Evolutionary conservation across 2,329 filamentous ascomycete genomes (phyloP).

Genomic region (Microdochium paspali): DNA sequence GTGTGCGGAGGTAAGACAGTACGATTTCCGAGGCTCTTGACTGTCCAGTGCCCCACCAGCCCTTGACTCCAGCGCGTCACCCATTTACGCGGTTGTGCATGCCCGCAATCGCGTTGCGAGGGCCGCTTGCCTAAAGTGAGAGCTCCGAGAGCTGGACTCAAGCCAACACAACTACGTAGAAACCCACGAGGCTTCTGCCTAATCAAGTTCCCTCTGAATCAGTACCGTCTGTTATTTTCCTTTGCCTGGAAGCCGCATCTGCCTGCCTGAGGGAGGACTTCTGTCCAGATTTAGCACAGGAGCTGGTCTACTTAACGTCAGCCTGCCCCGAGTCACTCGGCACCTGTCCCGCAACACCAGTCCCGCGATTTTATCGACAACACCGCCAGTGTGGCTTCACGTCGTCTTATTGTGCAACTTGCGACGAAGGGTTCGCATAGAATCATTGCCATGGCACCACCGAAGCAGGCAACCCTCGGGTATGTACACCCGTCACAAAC

Average conservation of each 20-base stretch:
- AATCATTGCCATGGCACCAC: conserved; percentile 16
- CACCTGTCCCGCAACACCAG: background rate
- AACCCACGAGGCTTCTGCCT: background rate
- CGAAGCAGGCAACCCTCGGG: conserved; percentile 23
- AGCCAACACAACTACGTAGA: background rate
- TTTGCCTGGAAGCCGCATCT: too few species aligned
- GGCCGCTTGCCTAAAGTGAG: background rate
- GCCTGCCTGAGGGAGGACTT: too few species aligned
- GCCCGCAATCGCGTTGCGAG: background rate
- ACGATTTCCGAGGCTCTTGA: background rate
- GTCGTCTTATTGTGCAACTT: conserved; percentile 10
- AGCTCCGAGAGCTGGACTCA: background rate
- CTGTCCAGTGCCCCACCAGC: background rate
- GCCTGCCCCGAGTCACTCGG: background rate
- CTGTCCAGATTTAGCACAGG: too few species aligned
- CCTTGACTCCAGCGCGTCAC: background rate
- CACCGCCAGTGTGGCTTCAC: conserved; percentile 13
- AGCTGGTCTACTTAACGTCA: too few species aligned
- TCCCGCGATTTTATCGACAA: background rate
- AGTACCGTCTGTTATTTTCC: too few species aligned
- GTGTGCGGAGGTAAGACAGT: background rate
- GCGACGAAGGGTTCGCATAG: conserved; percentile 13
- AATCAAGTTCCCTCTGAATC: background rate
- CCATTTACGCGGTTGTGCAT: background rate
- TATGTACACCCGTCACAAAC: conserved; percentile 23